These are phyloP conservation scores for Astrothelium macrocarpum DNA, from an alignment of 495 filamentous ascomycete genomes.

Conservation along the genomic window DNA sequence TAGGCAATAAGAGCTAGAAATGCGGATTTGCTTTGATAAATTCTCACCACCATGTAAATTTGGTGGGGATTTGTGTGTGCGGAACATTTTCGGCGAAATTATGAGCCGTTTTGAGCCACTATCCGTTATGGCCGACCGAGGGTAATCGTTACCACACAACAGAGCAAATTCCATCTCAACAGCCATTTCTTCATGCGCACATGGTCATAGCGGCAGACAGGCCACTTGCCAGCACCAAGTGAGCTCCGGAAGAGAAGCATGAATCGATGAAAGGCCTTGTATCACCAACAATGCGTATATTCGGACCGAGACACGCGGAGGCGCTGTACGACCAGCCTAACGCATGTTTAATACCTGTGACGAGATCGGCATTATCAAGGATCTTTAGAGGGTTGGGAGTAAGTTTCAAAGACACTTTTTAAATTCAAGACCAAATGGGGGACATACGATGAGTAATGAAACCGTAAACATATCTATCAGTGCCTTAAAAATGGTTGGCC, in stretches of 20 bases:
- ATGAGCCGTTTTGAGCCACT: too few species aligned
- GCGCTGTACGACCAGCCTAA: conserved; percentile 41
- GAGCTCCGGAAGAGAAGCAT: conserved; percentile 33
- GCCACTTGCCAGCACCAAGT: neutral
- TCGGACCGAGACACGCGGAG: conserved; percentile 30
- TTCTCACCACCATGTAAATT: too few species aligned
- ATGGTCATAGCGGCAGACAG: neutral
- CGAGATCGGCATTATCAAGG: conserved; percentile 26
- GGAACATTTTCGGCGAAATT: too few species aligned
- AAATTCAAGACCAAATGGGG: conserved; percentile 20
- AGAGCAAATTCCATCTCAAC: too few species aligned
- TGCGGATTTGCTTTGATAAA: too few species aligned
- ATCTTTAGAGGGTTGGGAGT: neutral
- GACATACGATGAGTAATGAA: too few species aligned
- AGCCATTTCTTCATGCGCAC: too few species aligned
- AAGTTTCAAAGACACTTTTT: neutral
- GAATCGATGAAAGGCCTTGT: conserved; percentile 40
- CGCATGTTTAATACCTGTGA: conserved; percentile 32
- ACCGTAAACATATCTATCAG: conserved; percentile 25
- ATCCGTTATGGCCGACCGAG: too few species aligned
- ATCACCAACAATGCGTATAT: conserved; percentile 34
- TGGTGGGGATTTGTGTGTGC: too few species aligned
- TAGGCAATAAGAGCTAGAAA: too few species aligned
- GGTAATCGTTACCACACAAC: too few species aligned
- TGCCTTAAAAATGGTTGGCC: conserved; percentile 35